Conservation (phyloP, 2,329 filamentous ascomycete species). For the Fusarium goolgardi region DNA sequence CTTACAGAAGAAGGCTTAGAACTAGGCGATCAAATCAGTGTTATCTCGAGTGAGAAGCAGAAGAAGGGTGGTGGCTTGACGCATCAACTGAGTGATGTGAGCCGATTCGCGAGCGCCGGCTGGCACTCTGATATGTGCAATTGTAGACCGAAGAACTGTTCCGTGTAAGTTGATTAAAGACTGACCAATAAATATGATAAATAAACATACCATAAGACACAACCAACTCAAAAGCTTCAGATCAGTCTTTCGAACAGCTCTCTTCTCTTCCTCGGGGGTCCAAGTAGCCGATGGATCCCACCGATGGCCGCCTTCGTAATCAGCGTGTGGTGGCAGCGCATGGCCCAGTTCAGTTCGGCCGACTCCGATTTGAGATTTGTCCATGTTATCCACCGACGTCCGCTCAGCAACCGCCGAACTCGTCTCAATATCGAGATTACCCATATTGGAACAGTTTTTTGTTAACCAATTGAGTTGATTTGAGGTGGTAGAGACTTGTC, state of each 20-base stretch:
- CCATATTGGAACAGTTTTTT: conserved; percentile 29
- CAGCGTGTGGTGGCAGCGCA: conserved; percentile 46
- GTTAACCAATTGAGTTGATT: background rate
- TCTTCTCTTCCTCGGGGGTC: conserved; percentile 67
- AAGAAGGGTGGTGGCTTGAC: conserved; percentile 65
- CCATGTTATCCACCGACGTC: conserved; percentile 40
- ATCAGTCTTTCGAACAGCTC: conserved; percentile 65
- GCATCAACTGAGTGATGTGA: conserved; percentile 62
- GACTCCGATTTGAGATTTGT: conserved; percentile 48
- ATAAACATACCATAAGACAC: conserved; percentile 55
- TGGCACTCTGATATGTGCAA: conserved; percentile 64
- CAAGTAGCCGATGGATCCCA: conserved; percentile 59
- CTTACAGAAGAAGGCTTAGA: conserved; percentile 64
- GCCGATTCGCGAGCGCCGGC: conserved; percentile 58
- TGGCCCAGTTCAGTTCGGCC: conserved; percentile 55
- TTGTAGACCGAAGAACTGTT: no score
- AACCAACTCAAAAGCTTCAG: conserved; percentile 56
- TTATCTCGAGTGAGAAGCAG: conserved; percentile 67
- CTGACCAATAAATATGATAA: background rate
- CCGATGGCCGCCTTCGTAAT: conserved; percentile 57
- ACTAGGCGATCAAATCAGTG: conserved; percentile 65
- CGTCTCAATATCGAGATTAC: conserved; percentile 48
- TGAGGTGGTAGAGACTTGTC: background rate
- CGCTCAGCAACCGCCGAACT: conserved; percentile 43
- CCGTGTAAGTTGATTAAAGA: conserved; percentile 31